phyloP scores from a whole-genome alignment of 2,329 filamentous ascomycete genomes.

The Alternaria angustiovoidea region DNA sequence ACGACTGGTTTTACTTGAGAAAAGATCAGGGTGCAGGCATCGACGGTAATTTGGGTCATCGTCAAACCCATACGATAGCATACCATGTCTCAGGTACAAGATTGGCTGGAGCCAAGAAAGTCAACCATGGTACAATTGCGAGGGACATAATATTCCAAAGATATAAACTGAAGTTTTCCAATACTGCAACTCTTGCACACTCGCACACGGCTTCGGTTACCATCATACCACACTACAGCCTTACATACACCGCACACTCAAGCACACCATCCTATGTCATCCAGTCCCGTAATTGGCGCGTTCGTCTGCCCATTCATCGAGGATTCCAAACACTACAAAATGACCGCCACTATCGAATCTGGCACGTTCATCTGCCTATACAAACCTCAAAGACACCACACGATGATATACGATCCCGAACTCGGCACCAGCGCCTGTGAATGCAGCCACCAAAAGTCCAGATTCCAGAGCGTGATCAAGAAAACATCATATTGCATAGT shows the following conservation, averaged over 20 bases:
- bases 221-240: neutral
- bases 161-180: neutral
- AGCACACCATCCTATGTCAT: neutral
- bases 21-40: no score
- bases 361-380: neutral
- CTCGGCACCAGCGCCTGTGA: neutral
- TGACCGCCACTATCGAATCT: no score
- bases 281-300: neutral
- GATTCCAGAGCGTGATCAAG: neutral
- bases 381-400: neutral
- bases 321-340: neutral
- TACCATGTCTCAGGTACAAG: no score
- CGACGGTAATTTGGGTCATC: no score
- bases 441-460: accelerated
- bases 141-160: neutral
- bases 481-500: neutral
- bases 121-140: neutral
- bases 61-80: no score
- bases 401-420: neutral
- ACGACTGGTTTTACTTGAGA: no score
- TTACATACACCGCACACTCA: no score
- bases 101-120: neutral
- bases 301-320: neutral
- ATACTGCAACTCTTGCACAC: neutral
- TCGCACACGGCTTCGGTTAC: neutral